Evolutionary conservation across 129 eudicot genomes (phyloP), one percentile per base, ranked within the genome.

Genomic region (Flaveria trinervia): DNA sequence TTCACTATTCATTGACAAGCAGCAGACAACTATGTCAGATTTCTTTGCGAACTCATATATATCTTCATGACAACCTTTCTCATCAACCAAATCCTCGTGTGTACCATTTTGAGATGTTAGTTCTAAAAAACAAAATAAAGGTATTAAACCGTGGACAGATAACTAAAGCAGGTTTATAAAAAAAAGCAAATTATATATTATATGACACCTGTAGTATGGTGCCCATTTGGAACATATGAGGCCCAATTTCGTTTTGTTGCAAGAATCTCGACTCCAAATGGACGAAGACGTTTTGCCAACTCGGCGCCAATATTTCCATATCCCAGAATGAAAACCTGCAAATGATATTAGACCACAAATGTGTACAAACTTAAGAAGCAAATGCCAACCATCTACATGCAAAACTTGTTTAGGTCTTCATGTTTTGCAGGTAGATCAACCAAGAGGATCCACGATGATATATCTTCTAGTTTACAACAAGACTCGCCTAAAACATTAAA

Each of bases 161-260:
- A 43, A 30, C 33, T 50, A 36, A 14, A 48, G 4, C 48, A 26
- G 61, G 12, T 56, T 15, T 3, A 11, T 28, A 56, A 33, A 2
- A 33, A 33, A 22, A 4, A 25, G 2, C 18, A 76, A 68, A 48
- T 65, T 33, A 17, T 44, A 73, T 5, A 26, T 36, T 49, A 20
- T 64, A 26, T 30, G 74, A 71, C 75, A 83, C 86, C 88, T 59
- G 75, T 57, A 65, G 70, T 16, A 15, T 74, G 20, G 81, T 33
- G 16, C 67, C 81, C 33, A 68, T 68, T 70, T 44, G 61, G 79
- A 39, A 49, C 65, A 79, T 62, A 45, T 12, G 87, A 80, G 25
- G 49, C 22, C 98, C 97, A 94, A 86, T 68, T 91, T 67, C 97
- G 85, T 85, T 94, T 94, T 65, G 97, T 94, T 61, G 98, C 98